A percentile compares a stretch with the other conserved stretches of the same genome.
Conservation (phyloP, 116 monocot species). For the Papilionanthe hybrid region DNA sequence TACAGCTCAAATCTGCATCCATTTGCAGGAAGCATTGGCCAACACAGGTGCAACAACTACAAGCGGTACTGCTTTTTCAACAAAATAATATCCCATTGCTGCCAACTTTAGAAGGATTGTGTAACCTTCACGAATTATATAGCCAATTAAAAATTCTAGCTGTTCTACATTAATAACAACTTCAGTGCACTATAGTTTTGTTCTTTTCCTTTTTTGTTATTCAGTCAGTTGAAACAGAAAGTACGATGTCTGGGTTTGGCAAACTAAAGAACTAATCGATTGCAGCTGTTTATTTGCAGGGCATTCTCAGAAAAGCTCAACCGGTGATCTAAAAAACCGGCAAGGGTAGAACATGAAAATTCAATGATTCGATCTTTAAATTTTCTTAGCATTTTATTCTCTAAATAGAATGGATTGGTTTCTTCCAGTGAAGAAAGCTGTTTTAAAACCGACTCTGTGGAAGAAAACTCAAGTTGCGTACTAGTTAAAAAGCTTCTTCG, state of each 20-base stretch:
- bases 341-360: background rate
- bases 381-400: background rate
- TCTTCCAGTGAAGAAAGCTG: background rate
- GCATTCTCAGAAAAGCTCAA: background rate
- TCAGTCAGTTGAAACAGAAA: background rate
- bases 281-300: constrained; percentile 1
- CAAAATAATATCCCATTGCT: background rate
- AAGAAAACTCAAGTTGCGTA: background rate
- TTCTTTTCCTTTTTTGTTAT: background rate
- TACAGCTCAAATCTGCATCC: constrained; percentile 8
- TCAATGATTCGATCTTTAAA: background rate
- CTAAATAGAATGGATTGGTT: background rate
- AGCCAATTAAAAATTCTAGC: too few species aligned
- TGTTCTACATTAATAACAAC: too few species aligned
- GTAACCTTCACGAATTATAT: background rate
- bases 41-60: constrained; percentile 5
- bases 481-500: background rate
- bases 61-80: background rate
- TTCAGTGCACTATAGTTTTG: background rate
- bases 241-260: background rate
- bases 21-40: constrained; percentile 33
- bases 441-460: background rate
- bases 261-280: too few species aligned
- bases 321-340: background rate
- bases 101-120: background rate